phyloP scores from a whole-genome alignment of 1,284 basidiomycete genomes.

The Prillingera fragicola region DNA sequence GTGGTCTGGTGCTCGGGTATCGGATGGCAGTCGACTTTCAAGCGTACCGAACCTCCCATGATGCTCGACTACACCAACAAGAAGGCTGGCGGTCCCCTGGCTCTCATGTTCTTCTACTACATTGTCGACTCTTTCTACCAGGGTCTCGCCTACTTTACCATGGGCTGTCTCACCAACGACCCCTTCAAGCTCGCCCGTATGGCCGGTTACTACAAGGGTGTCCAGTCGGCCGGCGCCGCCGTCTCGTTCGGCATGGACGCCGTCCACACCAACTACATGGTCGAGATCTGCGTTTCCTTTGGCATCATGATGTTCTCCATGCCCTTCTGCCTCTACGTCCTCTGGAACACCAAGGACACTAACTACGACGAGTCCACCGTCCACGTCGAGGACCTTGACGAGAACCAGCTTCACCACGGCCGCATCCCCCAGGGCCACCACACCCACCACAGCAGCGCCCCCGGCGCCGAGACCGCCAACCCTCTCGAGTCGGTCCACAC shows the following conservation, averaged over 20 bases:
- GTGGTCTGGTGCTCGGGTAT: conserved; percentile 38
- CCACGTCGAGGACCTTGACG: conserved; percentile 31
- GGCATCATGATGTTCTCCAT: conserved; percentile 34
- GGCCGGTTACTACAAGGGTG: conserved; percentile 46
- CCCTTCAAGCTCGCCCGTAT: conserved; percentile 43
- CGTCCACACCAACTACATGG: conserved; percentile 39
- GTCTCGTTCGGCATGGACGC: conserved; percentile 55
- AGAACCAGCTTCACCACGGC: conserved; percentile 16
- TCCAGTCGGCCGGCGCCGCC: conserved; percentile 47
- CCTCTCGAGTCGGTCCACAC: no score
- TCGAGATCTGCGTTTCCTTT: conserved; percentile 36
- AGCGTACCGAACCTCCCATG: conserved; percentile 2
- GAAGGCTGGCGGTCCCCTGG: conserved; percentile 7
- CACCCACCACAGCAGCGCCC: no score
- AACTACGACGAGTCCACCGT: conserved; percentile 31
- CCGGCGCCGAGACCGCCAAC: no score
- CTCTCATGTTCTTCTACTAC: conserved; percentile 31
- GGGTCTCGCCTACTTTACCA: conserved; percentile 42
- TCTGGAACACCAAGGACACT: conserved; percentile 27
- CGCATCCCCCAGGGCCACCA: conserved; percentile 34
- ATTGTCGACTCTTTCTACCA: conserved; percentile 45
- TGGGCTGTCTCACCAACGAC: conserved; percentile 31
- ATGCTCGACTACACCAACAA: conserved; percentile 10
- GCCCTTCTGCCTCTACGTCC: conserved; percentile 28
- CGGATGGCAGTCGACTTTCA: no score